Evolutionary conservation across 23 red algal species (phyloP).

Genomic region (Chondrus crispus): DNA sequence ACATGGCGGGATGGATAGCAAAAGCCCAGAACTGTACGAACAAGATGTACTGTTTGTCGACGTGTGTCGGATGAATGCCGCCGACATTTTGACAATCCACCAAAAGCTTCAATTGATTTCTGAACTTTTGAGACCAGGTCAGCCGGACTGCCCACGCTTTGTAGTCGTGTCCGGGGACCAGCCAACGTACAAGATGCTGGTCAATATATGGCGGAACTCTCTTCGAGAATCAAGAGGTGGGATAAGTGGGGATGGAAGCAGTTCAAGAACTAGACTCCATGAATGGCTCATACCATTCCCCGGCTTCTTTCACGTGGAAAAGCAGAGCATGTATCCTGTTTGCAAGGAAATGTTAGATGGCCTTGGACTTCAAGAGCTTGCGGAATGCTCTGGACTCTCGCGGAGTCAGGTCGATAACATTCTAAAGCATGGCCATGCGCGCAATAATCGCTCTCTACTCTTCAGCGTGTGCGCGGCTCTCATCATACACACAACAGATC

Average conservation of each 20-base stretch:
- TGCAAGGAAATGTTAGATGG: not conserved
- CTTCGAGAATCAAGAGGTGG: not conserved
- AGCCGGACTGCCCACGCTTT: not conserved
- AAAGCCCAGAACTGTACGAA: not conserved
- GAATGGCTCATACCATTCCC: not conserved
- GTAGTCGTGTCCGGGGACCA: not conserved
- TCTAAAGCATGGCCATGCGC: not conserved
- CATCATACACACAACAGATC: not conserved
- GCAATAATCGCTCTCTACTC: not conserved
- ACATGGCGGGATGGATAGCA: not conserved
- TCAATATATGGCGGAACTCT: constrained; percentile 3
- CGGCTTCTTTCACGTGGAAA: not conserved
- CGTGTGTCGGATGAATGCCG: not conserved
- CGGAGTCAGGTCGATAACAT: not conserved
- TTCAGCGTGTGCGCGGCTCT: not conserved
- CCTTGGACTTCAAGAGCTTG: not conserved
- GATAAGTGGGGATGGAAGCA: not conserved
- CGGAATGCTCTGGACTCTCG: not conserved
- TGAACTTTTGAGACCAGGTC: not conserved
- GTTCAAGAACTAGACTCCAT: not conserved
- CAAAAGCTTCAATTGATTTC: not conserved
- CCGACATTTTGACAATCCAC: not conserved
- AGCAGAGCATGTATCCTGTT: not conserved
- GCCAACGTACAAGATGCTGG: not conserved
- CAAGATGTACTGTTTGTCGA: constrained; percentile 4